phyloP scores from a whole-genome alignment of 371 early-diverging fungal species.

The Coemansia sp. region DNA sequence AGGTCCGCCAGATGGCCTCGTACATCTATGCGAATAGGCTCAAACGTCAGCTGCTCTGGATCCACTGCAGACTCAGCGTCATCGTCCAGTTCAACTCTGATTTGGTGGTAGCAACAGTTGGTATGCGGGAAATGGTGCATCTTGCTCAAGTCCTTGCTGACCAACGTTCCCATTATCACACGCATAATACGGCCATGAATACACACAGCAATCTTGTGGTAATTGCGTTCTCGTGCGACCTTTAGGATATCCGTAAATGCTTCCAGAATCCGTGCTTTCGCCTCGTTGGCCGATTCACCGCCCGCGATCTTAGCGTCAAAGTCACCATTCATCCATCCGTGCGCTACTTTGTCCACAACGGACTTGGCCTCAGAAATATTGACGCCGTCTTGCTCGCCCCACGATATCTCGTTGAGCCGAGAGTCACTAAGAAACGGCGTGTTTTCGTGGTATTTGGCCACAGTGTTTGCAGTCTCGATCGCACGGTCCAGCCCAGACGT shows the following conservation, averaged over 20 bases:
- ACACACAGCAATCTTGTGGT: constrained; percentile 25
- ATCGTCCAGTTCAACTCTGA: constrained; percentile 20
- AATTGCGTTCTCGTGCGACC: constrained; percentile 2
- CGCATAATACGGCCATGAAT: constrained; percentile 44
- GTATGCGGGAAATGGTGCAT: constrained; percentile 36
- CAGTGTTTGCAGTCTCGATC: constrained; percentile 29
- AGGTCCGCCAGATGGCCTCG: constrained; percentile 28
- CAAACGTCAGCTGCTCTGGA: constrained; percentile 22
- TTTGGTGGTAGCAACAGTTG: constrained; percentile 42
- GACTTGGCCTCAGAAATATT: constrained; percentile 11
- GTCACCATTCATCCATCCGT: constrained; percentile 31
- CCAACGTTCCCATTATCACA: constrained; percentile 40
- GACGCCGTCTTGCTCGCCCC: constrained; percentile 38
- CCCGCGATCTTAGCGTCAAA: constrained; percentile 29
- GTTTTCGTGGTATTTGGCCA: constrained; percentile 17
- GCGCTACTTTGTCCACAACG: constrained; percentile 6
- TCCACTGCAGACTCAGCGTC: constrained; percentile 1
- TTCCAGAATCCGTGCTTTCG: constrained; percentile 17
- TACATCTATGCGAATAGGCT: constrained; percentile 28
- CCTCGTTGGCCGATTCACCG: constrained; percentile 45
- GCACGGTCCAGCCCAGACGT: constrained; percentile 36
- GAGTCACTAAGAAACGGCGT: constrained; percentile 27
- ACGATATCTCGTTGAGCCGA: constrained; percentile 46
- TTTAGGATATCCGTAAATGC: constrained; percentile 27
- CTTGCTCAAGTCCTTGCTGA: constrained; percentile 30